Percentiles rank a stretch among this genome's conserved stretches.
phyloP scores from a whole-genome alignment of 148 eudicot species.

The Amaranthus cruentus region DNA sequence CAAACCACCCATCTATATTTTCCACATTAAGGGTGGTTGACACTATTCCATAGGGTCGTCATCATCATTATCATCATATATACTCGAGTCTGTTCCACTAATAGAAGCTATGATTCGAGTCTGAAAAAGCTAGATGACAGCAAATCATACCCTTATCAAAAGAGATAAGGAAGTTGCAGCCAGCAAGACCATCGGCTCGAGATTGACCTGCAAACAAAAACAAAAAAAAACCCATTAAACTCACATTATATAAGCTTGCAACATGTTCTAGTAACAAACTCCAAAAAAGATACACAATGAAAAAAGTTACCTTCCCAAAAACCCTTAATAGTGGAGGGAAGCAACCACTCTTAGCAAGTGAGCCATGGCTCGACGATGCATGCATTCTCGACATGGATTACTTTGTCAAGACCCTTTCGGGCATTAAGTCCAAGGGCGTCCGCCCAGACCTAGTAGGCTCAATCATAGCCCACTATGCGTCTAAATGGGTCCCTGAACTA shows the following conservation, averaged over 20 bases:
- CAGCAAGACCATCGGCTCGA: no score
- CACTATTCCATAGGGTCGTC: background rate
- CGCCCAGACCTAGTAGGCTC: slow-evolving; percentile 76
- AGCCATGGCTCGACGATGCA: slow-evolving; percentile 52
- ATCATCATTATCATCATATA: no score
- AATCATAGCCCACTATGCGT: slow-evolving; percentile 70
- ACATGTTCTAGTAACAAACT: background rate
- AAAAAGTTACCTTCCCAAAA: slow-evolving; percentile 26
- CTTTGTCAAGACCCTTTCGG: slow-evolving; percentile 63
- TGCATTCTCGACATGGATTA: slow-evolving; percentile 62
- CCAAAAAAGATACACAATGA: slow-evolving; percentile 5
- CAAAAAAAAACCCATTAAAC: background rate
- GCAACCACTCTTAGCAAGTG: slow-evolving; percentile 16
- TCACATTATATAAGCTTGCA: background rate
- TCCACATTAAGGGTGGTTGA: background rate
- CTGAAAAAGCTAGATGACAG: no score
- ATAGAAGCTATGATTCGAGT: no score
- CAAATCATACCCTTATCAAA: no score
- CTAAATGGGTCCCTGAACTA: slow-evolving; percentile 77
- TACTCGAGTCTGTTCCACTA: no score
- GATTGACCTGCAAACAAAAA: no score
- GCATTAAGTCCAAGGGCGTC: slow-evolving; percentile 58
- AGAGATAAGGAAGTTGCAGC: no score
- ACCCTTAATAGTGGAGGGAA: slow-evolving; percentile 9
- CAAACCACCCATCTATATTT: slow-evolving; percentile 13